Base-by-base conservation (phyloP, 108 stramenopile genomes). In the Pseudonitzschia multiseries region DNA sequence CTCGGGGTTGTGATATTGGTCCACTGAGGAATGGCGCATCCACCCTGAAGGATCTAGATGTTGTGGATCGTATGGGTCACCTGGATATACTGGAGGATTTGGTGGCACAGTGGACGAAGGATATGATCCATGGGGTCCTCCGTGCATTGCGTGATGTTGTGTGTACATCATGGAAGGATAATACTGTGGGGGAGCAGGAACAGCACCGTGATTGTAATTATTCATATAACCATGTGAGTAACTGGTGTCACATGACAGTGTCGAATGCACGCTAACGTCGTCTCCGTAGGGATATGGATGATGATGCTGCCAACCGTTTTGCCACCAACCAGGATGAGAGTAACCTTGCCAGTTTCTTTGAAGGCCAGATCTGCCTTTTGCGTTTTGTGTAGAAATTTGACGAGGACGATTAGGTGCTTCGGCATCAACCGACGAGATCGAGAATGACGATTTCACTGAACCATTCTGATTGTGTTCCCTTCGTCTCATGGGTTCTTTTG, bases 241-340 rank as follows among this genome's bases (percentile, higher is more conserved):
- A 51, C 74, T 78, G 2, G 69, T 70, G 20, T 87, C 83, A 17
- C 59, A 68, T 15, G 86, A 76, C 32, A 81, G 26, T 22, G 66
- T 67, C 4, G 83, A 83, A 44, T 87, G 83, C 0, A 81, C 82
- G 46, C 79, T 77, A n/a, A 61, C 68, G 42, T 75, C 77, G 21
- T 85, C 84, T 4, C 52, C 75, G 65, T 68, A 78, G 8, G 32
- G 68, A 60, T 72, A 61, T 68, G 54, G 29, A 29, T 62, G 43
- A 66, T 73, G 72, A 21, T 80, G 74, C 32, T 65, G 70, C 43
- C 71, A 78, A 41, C 72, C 76, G 57, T 57, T 22, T 8, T 29
- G 43, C 64, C 69, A 70, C 72, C 69, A 70, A 22, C 29, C 40
- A 36, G 54, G 67, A 44, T 81, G 75, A 36, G 51, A 56, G 51